Conservation (phyloP, 2,329 filamentous ascomycete genomes). For the Allantophomopsis cytisporea region DNA sequence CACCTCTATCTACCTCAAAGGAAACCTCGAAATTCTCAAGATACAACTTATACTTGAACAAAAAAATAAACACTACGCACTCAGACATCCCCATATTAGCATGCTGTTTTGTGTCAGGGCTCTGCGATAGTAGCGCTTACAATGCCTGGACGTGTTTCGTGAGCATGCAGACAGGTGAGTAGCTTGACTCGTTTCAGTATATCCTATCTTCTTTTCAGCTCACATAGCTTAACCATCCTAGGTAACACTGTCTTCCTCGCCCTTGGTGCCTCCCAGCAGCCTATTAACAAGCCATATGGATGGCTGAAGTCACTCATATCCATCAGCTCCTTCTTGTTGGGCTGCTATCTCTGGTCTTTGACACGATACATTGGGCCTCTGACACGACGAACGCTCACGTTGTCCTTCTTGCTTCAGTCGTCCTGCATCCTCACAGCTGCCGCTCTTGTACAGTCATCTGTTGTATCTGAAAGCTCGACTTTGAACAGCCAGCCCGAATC, state of each 20-base stretch:
- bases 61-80: slow-evolving; percentile 14
- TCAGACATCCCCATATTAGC: slow-evolving; percentile 23
- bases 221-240: not conserved
- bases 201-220: too few species aligned
- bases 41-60: not conserved
- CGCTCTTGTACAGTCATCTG: slow-evolving; percentile 30
- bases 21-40: too few species aligned
- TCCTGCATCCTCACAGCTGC: slow-evolving; percentile 36
- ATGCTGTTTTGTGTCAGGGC: slow-evolving; percentile 29
- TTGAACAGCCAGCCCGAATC: slow-evolving; percentile 20
- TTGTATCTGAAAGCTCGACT: slow-evolving; percentile 15
- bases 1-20: too few species aligned
- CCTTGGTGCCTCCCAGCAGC: not conserved
- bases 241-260: not conserved
- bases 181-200: too few species aligned
- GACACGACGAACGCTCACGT: slow-evolving; percentile 26
- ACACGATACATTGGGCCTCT: slow-evolving; percentile 21
- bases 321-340: slow-evolving; percentile 36
- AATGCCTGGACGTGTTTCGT: slow-evolving; percentile 34
- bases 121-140: slow-evolving; percentile 31
- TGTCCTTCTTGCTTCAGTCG: slow-evolving; percentile 37
- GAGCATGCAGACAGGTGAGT: slow-evolving; percentile 34
- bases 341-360: slow-evolving; percentile 32
- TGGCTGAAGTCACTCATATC: slow-evolving; percentile 40
- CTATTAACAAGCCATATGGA: slow-evolving; percentile 28